phyloP scores from a whole-genome alignment of 169 alveolate genomes.

The Eimeria necatrix region DNA sequence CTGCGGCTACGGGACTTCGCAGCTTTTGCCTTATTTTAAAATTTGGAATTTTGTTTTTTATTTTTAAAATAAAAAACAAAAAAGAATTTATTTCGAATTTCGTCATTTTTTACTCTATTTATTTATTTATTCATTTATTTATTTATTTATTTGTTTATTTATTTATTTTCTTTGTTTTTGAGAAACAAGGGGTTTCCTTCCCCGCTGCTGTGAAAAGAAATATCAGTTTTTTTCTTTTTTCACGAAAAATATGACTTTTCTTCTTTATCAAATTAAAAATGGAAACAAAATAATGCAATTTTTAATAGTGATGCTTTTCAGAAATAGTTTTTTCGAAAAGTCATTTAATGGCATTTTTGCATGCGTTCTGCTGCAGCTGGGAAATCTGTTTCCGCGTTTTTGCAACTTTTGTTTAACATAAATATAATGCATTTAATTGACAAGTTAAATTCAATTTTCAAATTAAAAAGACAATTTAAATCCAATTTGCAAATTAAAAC shows the following conservation, averaged over 20 bases:
- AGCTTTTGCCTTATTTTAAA: too few relatives aligned
- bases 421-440: too few relatives aligned
- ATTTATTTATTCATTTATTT: neutral
- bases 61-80: neutral
- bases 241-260: neutral
- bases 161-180: neutral
- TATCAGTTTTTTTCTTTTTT: neutral
- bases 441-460: too few relatives aligned
- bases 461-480: too few relatives aligned
- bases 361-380: too few relatives aligned
- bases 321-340: too few relatives aligned
- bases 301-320: neutral
- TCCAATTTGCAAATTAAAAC: too few relatives aligned
- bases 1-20: too few relatives aligned
- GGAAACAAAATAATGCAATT: neutral
- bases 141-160: neutral
- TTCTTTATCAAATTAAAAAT: neutral
- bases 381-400: too few relatives aligned
- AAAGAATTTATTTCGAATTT: neutral
- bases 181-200: too few relatives aligned
- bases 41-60: neutral
- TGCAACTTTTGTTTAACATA: too few relatives aligned
- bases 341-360: too few relatives aligned
- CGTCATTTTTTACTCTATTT: neutral
- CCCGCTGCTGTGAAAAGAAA: neutral